Evolutionary conservation across 1,284 basidiomycete genomes (phyloP).

Genomic region (Gomphus sp.): DNA sequence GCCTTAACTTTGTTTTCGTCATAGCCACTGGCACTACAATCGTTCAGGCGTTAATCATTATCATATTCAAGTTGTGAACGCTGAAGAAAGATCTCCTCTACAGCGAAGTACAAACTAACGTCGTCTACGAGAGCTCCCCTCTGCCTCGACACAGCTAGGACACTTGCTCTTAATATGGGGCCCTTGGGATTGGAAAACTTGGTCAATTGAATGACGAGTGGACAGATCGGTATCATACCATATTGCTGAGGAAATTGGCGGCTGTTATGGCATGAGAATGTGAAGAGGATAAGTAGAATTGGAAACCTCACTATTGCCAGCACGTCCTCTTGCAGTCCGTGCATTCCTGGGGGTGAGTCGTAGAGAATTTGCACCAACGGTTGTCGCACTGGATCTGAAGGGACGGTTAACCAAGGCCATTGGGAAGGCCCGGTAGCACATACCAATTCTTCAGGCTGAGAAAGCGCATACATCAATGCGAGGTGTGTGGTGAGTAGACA

Average conservation of each 20-base stretch:
- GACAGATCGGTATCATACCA: conserved; percentile 26
- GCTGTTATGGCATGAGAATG: conserved; percentile 26
- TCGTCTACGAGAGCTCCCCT: neutral
- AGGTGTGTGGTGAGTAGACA: conserved; percentile 5
- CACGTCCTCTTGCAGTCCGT: conserved; percentile 52
- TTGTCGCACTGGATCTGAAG: conserved; percentile 48
- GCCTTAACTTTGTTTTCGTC: neutral
- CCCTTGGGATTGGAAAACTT: conserved; percentile 22
- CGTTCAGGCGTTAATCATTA: neutral
- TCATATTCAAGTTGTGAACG: neutral
- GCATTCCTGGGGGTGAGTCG: conserved; percentile 49
- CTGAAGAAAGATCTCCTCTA: neutral
- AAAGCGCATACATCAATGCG: neutral
- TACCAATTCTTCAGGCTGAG: conserved; percentile 50
- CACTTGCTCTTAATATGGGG: conserved; percentile 36
- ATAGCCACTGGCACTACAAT: neutral
- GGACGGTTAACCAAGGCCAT: conserved; percentile 5
- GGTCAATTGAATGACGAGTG: conserved; percentile 7
- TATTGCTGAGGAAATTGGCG: conserved; percentile 62
- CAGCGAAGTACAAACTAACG: neutral
- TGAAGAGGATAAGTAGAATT: conserved; percentile 10
- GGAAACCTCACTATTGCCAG: conserved; percentile 61
- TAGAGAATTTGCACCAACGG: conserved; percentile 61
- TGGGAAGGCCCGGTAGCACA: conserved; percentile 11
- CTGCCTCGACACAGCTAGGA: conserved; percentile 23